Evolutionary conservation across 2,329 filamentous ascomycete species (phyloP), one percentile per base, ranked within the genome.

Genomic region (Coniochaeta pulveracea): DNA sequence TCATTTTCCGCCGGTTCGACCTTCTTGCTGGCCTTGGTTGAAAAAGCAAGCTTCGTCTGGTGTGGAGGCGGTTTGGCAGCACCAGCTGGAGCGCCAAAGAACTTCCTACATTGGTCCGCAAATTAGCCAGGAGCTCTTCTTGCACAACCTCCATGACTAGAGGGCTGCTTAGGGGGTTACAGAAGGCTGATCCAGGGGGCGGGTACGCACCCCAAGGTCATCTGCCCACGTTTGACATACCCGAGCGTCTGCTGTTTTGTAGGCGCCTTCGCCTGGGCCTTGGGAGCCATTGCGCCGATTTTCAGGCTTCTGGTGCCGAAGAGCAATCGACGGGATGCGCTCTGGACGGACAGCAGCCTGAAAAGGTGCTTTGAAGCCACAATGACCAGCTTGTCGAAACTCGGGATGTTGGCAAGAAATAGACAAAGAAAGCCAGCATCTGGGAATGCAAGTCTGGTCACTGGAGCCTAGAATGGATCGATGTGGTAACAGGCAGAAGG

Each of bases 201-300:
- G 36, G 37, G 37, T 34, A 60, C 62, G 58, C 74, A 86, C 82
- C 78, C 72, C 56, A 89, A 61, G 46, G 78, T 85, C 51, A 69
- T 74, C 64, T 89, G 83, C 43, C 69, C 67, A 48, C 76, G 62
- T 58, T 74, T 79, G 41, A 89, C 85, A 62, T 91, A 93, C 86
- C 84, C 84, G 56, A 93, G 62, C 40, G 83, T 93, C 48, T 82
- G 76, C 61, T 93, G 85, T 54, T 84, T 86, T 26, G 61, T 61
- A n/a, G n/a, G n/a, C n/a, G n/a, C n/a, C n/a, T n/a, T n/a, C n/a
- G n/a, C n/a, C n/a, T n/a, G n/a, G 43, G 64, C 61, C 54, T 84
- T 86, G 26, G 61, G 61, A 45, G 64, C 61, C 60, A 66, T 66
- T 6, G 17, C 11, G 18, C 8, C n/a, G 16, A 19, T 26, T n/a